Evolutionary conservation across 176 grass and related monocot species (phyloP).

Genomic region (Musa schizocarpa): DNA sequence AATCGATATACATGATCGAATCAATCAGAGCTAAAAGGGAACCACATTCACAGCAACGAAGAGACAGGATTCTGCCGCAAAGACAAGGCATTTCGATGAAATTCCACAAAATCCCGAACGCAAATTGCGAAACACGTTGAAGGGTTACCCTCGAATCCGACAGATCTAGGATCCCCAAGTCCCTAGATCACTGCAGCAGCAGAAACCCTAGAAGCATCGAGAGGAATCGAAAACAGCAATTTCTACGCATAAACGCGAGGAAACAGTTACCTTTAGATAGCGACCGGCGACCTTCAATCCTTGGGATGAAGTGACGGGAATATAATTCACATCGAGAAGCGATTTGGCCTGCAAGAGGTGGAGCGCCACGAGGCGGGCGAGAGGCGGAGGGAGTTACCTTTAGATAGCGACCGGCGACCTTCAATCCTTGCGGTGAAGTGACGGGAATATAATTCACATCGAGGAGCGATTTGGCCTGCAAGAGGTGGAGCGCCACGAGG

Average conservation of each 20-base stretch:
- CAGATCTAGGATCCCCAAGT: not conserved
- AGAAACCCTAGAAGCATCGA: conserved; percentile 7
- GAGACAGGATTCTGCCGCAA: not conserved
- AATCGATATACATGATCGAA: not conserved
- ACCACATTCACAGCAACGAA: not conserved
- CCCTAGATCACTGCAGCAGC: not conserved
- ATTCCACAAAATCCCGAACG: not conserved
- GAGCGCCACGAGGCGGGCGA: not conserved
- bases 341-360: not conserved
- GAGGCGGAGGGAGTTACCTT: not conserved
- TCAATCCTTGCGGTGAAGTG: not conserved
- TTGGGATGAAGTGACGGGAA: no score
- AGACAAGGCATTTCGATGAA: not conserved
- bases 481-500: not conserved
- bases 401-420: not conserved
- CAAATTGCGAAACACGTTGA: not conserved
- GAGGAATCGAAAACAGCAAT: not conserved
- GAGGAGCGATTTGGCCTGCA: not conserved
- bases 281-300: not conserved
- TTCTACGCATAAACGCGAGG: not conserved
- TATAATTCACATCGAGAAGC: not conserved
- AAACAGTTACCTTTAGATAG: not conserved
- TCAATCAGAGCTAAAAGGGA: not conserved
- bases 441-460: not conserved
- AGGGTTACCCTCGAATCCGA: not conserved